These are phyloP conservation scores for Davidsoniella virescens DNA, from an alignment of 2,329 filamentous ascomycete species.

Conservation along the genomic window DNA sequence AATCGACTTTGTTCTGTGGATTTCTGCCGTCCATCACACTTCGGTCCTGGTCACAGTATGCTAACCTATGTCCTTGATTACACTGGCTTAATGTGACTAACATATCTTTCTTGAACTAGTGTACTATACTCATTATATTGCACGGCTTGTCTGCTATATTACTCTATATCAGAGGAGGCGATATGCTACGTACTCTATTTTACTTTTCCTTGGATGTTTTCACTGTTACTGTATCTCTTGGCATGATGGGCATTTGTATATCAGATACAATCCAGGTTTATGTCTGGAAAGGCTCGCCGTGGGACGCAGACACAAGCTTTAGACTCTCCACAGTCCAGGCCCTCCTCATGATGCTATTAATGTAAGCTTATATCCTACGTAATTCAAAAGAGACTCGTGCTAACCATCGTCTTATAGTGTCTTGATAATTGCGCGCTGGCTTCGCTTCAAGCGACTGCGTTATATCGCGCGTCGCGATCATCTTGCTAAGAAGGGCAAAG, in stretches of 20 bases:
- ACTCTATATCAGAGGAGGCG: not conserved
- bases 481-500: not conserved
- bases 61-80: too few relatives aligned
- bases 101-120: not conserved
- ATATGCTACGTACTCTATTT: not conserved
- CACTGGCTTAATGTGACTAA: too few relatives aligned
- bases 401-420: not conserved
- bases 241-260: not conserved
- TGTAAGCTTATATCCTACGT: not conserved
- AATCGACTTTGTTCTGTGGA: not conserved
- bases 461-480: not conserved
- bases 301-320: not conserved
- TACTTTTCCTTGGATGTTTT: not conserved
- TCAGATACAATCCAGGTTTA: not conserved
- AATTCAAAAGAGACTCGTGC: not conserved
- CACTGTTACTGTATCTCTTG: not conserved
- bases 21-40: not conserved
- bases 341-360: not conserved
- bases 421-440: not conserved
- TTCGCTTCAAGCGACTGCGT: not conserved
- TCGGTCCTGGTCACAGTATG: not conserved
- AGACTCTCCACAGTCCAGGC: not conserved
- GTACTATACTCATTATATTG: not conserved
- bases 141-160: not conserved
- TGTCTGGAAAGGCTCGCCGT: not conserved